Evolutionary conservation across 106 monocot species (phyloP), one percentile per base, ranked within the genome.

Genomic region (Xerophyta viscosa): DNA sequence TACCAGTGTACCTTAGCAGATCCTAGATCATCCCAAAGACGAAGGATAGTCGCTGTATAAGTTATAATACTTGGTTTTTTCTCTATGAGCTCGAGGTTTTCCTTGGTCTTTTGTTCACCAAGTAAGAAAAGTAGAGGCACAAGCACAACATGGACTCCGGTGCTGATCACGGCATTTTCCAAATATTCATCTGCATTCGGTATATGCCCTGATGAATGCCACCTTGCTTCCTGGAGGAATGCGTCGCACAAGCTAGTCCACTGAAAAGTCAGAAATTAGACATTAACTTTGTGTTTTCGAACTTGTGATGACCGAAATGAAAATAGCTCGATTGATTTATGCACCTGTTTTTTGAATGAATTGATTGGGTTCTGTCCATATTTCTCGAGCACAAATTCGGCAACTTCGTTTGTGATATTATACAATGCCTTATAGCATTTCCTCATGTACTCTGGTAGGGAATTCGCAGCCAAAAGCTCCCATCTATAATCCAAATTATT

Each of bases 11-110:
- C 75, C 81, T 76, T 57, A 7, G 76, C 81, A 76, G 67, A 71
- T 41, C 71, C 71, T 18, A 82, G 48, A 56, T 82, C 81, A 61
- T 82, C 81, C 64, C 67, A 72, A 56, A 82, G 81, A 2, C 81
- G 45, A 42, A 81, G 66, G 55, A 76, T 76, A 29, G 20, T 68
- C 19, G 76, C 76, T 11, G 69, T 30, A 28, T 57, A 62, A 15
- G 71, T 53, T 4, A 71, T 24, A 6, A 76, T 27, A 0, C 18
- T 2, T 3, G 58, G 58, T 17, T 53, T 20, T 4, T 18, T 41
- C 46, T 66, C 58, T 6, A 67, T 13, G 9, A 48, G 6, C 6
- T 64, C 28, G 3, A 48, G 23, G 13, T 48, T 64, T 15, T 67
- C 71, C 2, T 55, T 21, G 8, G 57, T 63, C 9, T 52, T 24